Evolutionary conservation across 78 protist species (phyloP).

Genomic region (Carpediemonas membranifera): DNA sequence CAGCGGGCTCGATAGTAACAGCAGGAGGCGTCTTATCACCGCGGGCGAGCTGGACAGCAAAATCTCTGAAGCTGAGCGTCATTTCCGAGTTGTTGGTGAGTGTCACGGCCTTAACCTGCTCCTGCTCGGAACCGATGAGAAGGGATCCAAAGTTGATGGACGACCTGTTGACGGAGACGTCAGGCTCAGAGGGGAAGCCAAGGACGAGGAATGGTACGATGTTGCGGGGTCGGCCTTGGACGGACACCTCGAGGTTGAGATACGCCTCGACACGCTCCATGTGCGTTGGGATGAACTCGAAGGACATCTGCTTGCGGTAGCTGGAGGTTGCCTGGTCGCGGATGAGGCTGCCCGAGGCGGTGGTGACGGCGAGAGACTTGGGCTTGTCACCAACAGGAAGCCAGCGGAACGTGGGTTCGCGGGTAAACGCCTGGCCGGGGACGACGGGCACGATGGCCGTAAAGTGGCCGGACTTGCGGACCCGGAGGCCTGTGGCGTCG

Average conservation of each 20-base stretch:
- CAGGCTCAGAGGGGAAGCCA: conserved; percentile 57
- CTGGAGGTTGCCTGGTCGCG: too few species aligned
- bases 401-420: too few species aligned
- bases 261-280: conserved; percentile 31
- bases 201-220: conserved; percentile 46
- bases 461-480: too few species aligned
- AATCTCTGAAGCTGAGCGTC: conserved; percentile 48
- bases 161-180: conserved; percentile 33
- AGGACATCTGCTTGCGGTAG: too few species aligned
- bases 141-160: conserved; percentile 35
- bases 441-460: too few species aligned
- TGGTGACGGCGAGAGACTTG: too few species aligned
- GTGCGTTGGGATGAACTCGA: conserved; percentile 49
- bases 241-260: neutral
- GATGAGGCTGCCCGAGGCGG: too few species aligned
- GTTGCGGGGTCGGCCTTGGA: neutral
- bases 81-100: conserved; percentile 42
- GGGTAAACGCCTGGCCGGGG: too few species aligned
- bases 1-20: neutral
- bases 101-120: conserved; percentile 9
- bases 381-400: too few species aligned
- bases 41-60: too few species aligned
- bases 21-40: too few species aligned
- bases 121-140: conserved; percentile 29
- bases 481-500: too few species aligned